Conservation (phyloP, 306 rosid genomes). For the Quercus mongolica region DNA sequence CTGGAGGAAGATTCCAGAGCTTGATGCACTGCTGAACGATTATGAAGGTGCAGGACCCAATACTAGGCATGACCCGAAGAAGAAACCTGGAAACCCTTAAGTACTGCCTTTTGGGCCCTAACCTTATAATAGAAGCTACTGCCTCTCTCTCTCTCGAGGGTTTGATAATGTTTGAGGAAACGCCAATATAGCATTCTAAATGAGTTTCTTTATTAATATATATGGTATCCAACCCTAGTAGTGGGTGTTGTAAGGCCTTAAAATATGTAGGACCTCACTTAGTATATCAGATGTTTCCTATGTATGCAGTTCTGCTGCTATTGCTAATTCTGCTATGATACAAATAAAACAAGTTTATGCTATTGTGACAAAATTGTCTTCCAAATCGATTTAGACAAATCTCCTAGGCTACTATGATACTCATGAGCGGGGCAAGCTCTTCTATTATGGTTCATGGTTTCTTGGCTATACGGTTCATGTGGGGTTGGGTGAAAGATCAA, state of each 20-base stretch:
- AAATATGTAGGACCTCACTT: slow-evolving; percentile 16
- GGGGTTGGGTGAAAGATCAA: too few species aligned
- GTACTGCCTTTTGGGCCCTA: slow-evolving; percentile 8
- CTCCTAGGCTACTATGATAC: too few species aligned
- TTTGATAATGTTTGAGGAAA: slow-evolving; percentile 43
- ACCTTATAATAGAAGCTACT: not conserved
- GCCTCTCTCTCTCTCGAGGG: slow-evolving; percentile 15
- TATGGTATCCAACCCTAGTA: not conserved
- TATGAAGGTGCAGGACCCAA: slow-evolving; percentile 68
- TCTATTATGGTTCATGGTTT: too few species aligned
- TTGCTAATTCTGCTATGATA: not conserved
- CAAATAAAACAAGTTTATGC: slow-evolving; percentile 25
- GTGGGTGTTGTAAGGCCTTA: slow-evolving; percentile 29
- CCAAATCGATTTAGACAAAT: too few species aligned
- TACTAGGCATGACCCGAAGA: slow-evolving; percentile 46
- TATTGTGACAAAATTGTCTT: not conserved
- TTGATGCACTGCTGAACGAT: slow-evolving; percentile 41
- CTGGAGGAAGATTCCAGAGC: slow-evolving; percentile 50
- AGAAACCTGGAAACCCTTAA: slow-evolving; percentile 55
- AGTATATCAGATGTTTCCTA: slow-evolving; percentile 14
- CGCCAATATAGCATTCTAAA: slow-evolving; percentile 14
- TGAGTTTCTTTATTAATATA: slow-evolving; percentile 31
- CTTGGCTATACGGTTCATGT: too few species aligned
- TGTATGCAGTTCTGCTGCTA: slow-evolving; percentile 15
- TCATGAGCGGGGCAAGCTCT: too few species aligned